Percentiles rank a stretch among this genome's conserved stretches.
Conservation (phyloP, 129 eudicot species). For the Kitagawia praeruptora region DNA sequence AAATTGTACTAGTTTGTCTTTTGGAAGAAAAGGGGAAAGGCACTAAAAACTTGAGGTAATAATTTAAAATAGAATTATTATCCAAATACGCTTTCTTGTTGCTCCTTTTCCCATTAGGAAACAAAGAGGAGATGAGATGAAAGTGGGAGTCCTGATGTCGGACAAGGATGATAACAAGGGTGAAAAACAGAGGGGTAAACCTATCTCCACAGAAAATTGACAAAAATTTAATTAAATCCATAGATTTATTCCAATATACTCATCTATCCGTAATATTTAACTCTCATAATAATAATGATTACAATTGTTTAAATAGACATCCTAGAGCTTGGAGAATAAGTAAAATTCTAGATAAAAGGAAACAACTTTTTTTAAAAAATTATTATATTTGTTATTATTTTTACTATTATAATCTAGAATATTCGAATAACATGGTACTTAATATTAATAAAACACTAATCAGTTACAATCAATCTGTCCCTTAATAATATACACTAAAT, state of each 20-base stretch:
- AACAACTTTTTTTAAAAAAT: too few species aligned
- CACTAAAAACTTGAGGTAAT: background rate
- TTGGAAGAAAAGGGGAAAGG: background rate
- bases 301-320: too few species aligned
- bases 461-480: background rate
- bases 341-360: background rate
- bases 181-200: background rate
- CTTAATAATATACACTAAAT: background rate
- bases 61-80: background rate
- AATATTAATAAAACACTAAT: background rate
- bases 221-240: background rate
- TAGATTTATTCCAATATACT: background rate
- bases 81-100: background rate
- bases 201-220: background rate
- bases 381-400: too few species aligned
- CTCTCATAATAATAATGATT: background rate
- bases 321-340: too few species aligned
- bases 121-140: background rate
- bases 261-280: background rate
- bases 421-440: background rate
- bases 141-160: background rate
- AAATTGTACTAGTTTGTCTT: background rate
- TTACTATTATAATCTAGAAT: background rate
- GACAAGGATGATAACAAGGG: background rate
- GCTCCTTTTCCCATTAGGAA: background rate